phyloP scores from a whole-genome alignment of 2,329 filamentous ascomycete species.

The Parasarocladium wereldwijsianum region DNA sequence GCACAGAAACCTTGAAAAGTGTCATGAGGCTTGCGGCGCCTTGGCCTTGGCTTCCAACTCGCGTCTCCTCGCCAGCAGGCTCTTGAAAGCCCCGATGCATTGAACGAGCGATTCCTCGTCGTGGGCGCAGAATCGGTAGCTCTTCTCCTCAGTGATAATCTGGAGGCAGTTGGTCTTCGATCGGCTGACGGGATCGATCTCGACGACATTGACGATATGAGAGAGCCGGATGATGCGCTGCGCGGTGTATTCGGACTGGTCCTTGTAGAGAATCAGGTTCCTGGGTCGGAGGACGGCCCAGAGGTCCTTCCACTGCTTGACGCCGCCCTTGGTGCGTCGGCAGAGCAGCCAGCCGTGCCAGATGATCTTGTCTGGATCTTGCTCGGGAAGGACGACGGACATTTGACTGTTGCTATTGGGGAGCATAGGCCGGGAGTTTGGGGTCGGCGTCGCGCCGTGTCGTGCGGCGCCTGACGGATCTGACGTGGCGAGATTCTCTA shows the following conservation, averaged over 20 bases:
- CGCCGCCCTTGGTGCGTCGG: slow-evolving; percentile 65
- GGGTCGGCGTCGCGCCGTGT: too few relatives aligned
- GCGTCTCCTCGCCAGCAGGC: slow-evolving; percentile 56
- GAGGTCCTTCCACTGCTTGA: slow-evolving; percentile 86
- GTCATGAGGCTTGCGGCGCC: slow-evolving; percentile 1
- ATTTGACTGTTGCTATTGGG: slow-evolving; percentile 16
- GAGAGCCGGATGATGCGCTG: slow-evolving; percentile 67
- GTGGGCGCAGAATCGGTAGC: slow-evolving; percentile 58
- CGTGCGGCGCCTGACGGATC: slow-evolving; percentile 30
- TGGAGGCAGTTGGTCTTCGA: slow-evolving; percentile 82
- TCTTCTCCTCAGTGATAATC: slow-evolving; percentile 86
- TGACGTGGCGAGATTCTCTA: slow-evolving; percentile 32
- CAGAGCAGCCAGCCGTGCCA: slow-evolving; percentile 86
- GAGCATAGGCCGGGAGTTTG: neutral
- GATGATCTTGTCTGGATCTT: slow-evolving; percentile 75
- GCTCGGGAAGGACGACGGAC: too few relatives aligned
- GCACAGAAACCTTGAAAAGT: neutral
- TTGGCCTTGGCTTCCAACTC: slow-evolving; percentile 39
- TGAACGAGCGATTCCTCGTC: slow-evolving; percentile 73
- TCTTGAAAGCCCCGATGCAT: slow-evolving; percentile 86
- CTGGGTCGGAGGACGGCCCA: slow-evolving; percentile 85
- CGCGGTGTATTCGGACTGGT: slow-evolving; percentile 79
- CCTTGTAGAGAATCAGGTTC: slow-evolving; percentile 82
- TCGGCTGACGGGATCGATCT: slow-evolving; percentile 75
- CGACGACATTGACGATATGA: slow-evolving; percentile 76